Base-by-base conservation (phyloP, 225 moss, liverwort and hornwort genomes). In the Asterella californica region DNA sequence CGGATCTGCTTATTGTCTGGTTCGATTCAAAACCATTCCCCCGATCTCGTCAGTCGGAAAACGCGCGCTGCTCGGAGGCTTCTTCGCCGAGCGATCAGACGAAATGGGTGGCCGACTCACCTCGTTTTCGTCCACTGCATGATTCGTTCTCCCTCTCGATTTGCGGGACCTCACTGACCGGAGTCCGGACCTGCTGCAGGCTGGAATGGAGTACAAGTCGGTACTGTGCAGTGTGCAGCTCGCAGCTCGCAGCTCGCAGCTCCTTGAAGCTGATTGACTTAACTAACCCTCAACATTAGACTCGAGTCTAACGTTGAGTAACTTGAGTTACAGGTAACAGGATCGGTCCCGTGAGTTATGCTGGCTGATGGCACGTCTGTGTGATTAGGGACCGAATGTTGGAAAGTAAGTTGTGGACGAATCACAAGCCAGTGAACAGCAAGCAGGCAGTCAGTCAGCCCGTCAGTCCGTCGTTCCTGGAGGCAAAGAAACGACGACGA, bases 141-240 rank as follows among this genome's bases (percentile, higher is more conserved):
- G 64, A 64, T 64, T 27, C 30, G 15, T 15, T 57, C 57, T 57
- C 57, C 57, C 21, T 57, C 57, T 19, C 64, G 64, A 64, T 36
- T 33, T 67, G 67, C 33, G 61, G 25, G 6, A 61, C 9, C 61
- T 61, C 19, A 61, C 61, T 61, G 67, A 67, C 67, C 67, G 32
- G 34, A 67, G n/a, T n/a, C 33, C 67, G 4, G 32, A 67, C 33
- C 67, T 67, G 34, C 30, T 12, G 29, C 64, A 5, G 57, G 17
- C n/a, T 64, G 64, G 64, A 2, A 1, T 64, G 29, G 27, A 27
- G 27, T 64, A 32, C 64, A 64, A 14, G 27, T 64, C 64, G 64
- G 29, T 64, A 64, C 64, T 64, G 30, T 64, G 64, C 64, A 64
- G 64, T n/a, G n/a, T n/a, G n/a, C n/a, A n/a, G n/a, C n/a, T n/a